Evolutionary conservation across 352 stramenopile species (phyloP), one percentile per base, ranked within the genome.

Genomic region (Globisporangium ultimum): DNA sequence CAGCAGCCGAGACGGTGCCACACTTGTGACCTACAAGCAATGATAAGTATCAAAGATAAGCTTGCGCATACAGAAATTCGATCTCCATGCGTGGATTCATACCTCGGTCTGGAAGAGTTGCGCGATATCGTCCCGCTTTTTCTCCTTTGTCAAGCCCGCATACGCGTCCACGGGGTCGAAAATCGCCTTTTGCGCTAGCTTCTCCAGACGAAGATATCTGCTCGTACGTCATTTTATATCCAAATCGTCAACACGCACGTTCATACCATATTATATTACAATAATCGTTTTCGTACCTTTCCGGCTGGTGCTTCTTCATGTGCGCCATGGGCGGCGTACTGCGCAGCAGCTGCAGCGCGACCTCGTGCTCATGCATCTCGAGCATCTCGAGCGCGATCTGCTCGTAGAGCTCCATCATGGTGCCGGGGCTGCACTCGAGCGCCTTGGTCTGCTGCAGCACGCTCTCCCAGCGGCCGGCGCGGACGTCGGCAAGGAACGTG

Each of bases 371-470:
- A 11, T 87, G 76, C 11, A 90, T 56, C 59, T 97, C 92, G 15
- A 96, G 64, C 72, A 98, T 84, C 58, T 97, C 92, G 2, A 96
- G 64, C 20, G 78, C 74, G 34, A 97, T 70, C 38, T 95, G 74
- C 65, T 97, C 92, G 64, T 97, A 97, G 13, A 98, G 69, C 28
- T 89, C 87, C 61, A 87, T 80, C 74, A 97, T 91, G 28, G 74
- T 71, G 1, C 67, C 47, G 15, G 77, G 56, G 41, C 83, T 84
- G 60, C 91, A 83, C 53, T 88, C 79, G 55, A 91, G 67, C 38
- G 71, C 60, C 61, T 78, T 74, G 13, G 89, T 94, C 74, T 97
- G 92, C 66, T 87, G 82, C 59, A 98, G 77, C 53, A 97, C 91
- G 24, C 60, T 70, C 65, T 98, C 89, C 92, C 92, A 98, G 32